Base-by-base conservation (phyloP, 768 basidiomycete species). In the Mycena indigotica region DNA sequence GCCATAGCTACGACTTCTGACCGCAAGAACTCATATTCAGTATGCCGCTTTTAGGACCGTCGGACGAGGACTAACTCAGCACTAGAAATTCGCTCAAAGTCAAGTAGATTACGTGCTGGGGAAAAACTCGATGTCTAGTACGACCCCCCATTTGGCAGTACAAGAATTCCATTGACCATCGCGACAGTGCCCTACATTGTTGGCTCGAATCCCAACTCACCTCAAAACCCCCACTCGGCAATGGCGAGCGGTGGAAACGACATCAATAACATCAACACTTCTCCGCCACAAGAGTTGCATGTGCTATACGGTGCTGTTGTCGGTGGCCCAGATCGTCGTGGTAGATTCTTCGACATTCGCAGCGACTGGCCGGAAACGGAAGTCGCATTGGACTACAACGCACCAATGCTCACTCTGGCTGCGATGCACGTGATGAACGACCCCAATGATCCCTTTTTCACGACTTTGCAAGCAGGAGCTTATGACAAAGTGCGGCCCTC, bases 281-380 rank as follows among this genome's bases (percentile, higher is more conserved):
- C 79, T 45, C 95, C 94, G 2, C 75, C 74, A 10, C 73, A 85
- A 56, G 88, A 91, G 69, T 84, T 88, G 0, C 84, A 94, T 69
- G 79, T 91, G 1, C 72, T 97, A 8, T 95, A 94, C 66, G 95
- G 95, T 28, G 94, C 88, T 23, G 84, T 95, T 25, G 82, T 96
- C 15, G 95, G 95, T 41, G 95, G 95, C 28, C 95, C 95, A 0
- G 84, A 91, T 66, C 77, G 76, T 56, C 76, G 81, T 24, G 95
- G 91, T 68, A 77, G 79, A 24, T 97, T 83, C 73, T 95, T 82
- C 69, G 90, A 97, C 66, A 87, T 93, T 58, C 85, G 95, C 35
- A 87, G 82, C 55, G 93, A 96, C 69, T 96, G 93, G 91, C 88
- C 88, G 1, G 81, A 96, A 73, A 89, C 86, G 17, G 95, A 97